Evolutionary conservation across 2,329 filamentous ascomycete genomes (phyloP).

Genomic region (Aspergillus sp.): DNA sequence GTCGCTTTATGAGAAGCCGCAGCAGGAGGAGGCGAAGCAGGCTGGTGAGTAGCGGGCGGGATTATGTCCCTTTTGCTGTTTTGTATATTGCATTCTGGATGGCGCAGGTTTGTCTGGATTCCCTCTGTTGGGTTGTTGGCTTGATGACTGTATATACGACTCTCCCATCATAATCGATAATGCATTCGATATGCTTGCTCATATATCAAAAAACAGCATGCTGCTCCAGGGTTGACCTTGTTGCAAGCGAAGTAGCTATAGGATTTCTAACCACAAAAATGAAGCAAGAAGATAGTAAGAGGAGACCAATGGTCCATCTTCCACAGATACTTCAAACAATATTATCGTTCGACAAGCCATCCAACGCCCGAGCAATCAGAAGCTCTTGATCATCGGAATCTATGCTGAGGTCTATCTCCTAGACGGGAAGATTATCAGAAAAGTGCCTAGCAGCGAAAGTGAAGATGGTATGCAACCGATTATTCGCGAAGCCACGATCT

Average conservation of each 20-base stretch:
- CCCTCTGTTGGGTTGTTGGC: too few relatives aligned
- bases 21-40: conserved; percentile 5
- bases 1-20: conserved; percentile 18
- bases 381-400: conserved; percentile 6
- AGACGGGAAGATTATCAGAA: conserved; percentile 5
- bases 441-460: conserved; percentile 4
- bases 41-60: conserved; percentile 4
- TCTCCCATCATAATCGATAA: too few relatives aligned
- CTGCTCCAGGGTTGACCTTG: too few relatives aligned
- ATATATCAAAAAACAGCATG: too few relatives aligned
- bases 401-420: conserved; percentile 6
- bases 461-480: conserved; percentile 5
- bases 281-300: too few relatives aligned
- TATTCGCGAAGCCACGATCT: conserved; percentile 5
- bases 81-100: background rate
- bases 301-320: background rate
- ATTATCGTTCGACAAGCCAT: background rate
- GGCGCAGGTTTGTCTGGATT: conserved; percentile 1
- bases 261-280: too few relatives aligned
- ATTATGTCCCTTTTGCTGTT: too few relatives aligned
- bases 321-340: background rate
- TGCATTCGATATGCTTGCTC: too few relatives aligned
- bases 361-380: conserved; percentile 1
- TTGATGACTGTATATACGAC: too few relatives aligned
- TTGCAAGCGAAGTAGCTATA: too few relatives aligned